Evolutionary conservation across 352 stramenopile species (phyloP), one percentile per base, ranked within the genome.

Genomic region (Phytophthora cajani): DNA sequence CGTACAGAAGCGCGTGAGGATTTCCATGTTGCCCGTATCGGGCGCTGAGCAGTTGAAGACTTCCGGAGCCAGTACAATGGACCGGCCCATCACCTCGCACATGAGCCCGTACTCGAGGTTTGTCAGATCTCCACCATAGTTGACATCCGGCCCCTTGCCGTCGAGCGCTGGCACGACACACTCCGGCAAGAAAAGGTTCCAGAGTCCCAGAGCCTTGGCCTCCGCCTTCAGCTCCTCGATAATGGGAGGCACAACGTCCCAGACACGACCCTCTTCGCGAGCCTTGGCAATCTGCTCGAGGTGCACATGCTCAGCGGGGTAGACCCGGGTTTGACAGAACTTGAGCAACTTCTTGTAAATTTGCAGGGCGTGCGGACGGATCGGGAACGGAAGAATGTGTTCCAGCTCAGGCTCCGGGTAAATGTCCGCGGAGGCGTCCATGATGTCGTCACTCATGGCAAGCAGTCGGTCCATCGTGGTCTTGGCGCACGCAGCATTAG

Each of bases 1-100:
- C 0, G 91, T 98, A 50, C 90, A 97, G 69, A 98, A 99, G 53
- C 84, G 85, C 30, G 96, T 81, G n/a, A 99, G 79, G 33, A 99
- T 97, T 79, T 99, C 97, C 97, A 99, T 99, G 84, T 99, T 99
- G 42, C 97, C 97, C 8, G 97, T 99, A 77, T 99, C 97, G 0
- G 97, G 97, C 8, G 97, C 97, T 51, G 87, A 93, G 81, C 96
- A 99, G 84, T 99, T 99, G 78, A 98, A 99, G 5, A 97, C 93
- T 72, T 99, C 95, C 6, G 97, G 90, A 2, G 90, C 96, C 16
- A 99, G 58, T 30, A 98, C 65, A 2, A 95, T 72, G 6, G 88
- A 96, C 16, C 84, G 80, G 32, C 97, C 97, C 95, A 99, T 99
- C 14, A 97, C 77, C 77, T 99, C 97, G 46, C 95, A 98, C 76